Evolutionary conservation across 192 early-diverging fungal genomes (phyloP).

Genomic region (Powellomyces hirtus): DNA sequence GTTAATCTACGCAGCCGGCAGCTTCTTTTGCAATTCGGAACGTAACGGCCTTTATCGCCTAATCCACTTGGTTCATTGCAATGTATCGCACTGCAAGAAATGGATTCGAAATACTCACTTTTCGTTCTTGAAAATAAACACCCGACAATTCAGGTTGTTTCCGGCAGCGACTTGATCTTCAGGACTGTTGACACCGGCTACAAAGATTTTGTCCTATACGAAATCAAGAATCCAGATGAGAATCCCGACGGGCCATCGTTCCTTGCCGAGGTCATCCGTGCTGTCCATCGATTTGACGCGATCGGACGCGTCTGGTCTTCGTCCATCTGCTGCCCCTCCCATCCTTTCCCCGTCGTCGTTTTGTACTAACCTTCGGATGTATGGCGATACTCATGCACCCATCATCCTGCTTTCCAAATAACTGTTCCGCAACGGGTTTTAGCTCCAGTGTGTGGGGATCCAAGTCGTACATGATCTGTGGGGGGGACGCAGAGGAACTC

Average conservation of each 20-base stretch:
- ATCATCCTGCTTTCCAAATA: constrained; percentile 65
- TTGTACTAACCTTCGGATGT: constrained; percentile 71
- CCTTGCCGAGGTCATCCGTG: too few relatives aligned
- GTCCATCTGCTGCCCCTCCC: too few relatives aligned
- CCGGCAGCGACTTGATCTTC: constrained; percentile 63
- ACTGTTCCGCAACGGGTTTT: constrained; percentile 26
- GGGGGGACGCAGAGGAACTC: neutral
- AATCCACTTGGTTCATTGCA: neutral
- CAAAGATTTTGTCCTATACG: constrained; percentile 53
- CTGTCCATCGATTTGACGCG: too few relatives aligned
- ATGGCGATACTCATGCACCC: constrained; percentile 77
- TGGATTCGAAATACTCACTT: constrained; percentile 26
- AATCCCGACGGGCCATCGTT: too few relatives aligned
- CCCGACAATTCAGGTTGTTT: constrained; percentile 73
- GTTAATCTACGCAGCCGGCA: too few relatives aligned
- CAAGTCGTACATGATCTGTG: constrained; percentile 39
- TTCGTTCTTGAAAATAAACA: constrained; percentile 64
- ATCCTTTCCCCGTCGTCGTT: too few relatives aligned
- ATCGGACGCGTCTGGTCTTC: too few relatives aligned
- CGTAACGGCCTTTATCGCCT: too few relatives aligned
- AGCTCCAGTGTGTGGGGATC: constrained; percentile 36
- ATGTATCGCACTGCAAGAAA: neutral
- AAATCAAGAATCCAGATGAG: neutral
- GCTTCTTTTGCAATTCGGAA: too few relatives aligned
- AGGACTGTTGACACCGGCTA: constrained; percentile 72